Percentiles rank a stretch among this genome's conserved stretches.
Evolutionary conservation across 257 asterid genomes (phyloP).

Genomic region (Mitragyna speciosa): DNA sequence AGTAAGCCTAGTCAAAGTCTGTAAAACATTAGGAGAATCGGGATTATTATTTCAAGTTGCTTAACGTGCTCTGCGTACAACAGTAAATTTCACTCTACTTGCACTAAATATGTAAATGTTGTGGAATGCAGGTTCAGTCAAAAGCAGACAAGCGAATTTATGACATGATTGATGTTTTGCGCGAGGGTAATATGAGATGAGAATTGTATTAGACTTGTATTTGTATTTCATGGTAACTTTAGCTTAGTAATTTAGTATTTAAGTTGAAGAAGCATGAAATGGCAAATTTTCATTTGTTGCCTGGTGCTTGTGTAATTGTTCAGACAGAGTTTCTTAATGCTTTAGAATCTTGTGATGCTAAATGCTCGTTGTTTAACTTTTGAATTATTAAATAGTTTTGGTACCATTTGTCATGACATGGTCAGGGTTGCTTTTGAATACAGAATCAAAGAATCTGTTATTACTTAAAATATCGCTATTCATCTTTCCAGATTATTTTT

Average conservation of each 20-base stretch:
- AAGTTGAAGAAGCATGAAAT: not conserved
- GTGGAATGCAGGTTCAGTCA: slow-evolving; percentile 52
- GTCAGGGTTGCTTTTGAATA: no score
- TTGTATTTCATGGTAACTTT: not conserved
- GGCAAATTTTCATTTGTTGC: not conserved
- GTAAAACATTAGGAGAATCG: not conserved
- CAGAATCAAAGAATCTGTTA: no score
- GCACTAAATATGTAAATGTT: slow-evolving; percentile 10
- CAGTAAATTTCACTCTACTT: not conserved
- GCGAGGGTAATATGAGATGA: slow-evolving; percentile 90
- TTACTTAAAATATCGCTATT: no score
- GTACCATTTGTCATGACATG: no score
- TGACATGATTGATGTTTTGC: slow-evolving; percentile 88
- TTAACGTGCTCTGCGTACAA: not conserved
- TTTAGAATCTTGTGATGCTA: not conserved
- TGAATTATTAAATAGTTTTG: no score
- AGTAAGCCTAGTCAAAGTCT: not conserved
- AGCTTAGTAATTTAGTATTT: not conserved
- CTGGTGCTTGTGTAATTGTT: not conserved
- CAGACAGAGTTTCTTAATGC: not conserved
- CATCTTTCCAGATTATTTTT: no score
- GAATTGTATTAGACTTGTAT: not conserved
- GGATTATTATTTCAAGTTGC: not conserved
- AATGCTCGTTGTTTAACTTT: no score
- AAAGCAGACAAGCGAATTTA: slow-evolving; percentile 72